phyloP scores from a whole-genome alignment of 177 flowering plant species.

The Vitis hybrid region DNA sequence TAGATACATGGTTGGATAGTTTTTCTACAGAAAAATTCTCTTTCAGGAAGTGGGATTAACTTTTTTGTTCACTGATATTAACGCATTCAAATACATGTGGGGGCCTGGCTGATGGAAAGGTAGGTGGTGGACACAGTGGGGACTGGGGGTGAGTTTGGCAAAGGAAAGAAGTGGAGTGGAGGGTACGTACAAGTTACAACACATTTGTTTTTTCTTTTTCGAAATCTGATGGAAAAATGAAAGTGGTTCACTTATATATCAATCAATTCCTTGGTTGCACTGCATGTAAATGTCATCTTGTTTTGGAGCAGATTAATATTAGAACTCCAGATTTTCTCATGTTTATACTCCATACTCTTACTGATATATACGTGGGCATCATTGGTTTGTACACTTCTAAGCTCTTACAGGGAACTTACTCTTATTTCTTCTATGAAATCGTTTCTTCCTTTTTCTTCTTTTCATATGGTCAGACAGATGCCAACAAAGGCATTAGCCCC shows the following conservation, averaged over 20 bases:
- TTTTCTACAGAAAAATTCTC: not conserved
- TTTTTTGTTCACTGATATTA: not conserved
- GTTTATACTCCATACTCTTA: not conserved
- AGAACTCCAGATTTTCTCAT: not conserved
- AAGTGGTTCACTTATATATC: no score
- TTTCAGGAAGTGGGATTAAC: not conserved
- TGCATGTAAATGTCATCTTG: no score
- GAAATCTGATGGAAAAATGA: no score
- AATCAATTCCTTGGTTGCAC: no score
- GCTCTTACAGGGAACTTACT: conserved; percentile 6
- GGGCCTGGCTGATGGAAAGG: not conserved
- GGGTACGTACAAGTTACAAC: not conserved
- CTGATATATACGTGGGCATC: not conserved
- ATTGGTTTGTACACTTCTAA: conserved; percentile 5
- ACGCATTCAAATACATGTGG: not conserved
- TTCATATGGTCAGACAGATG: not conserved
- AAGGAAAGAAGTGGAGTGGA: not conserved
- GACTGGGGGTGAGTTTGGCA: not conserved
- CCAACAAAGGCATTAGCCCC: not conserved
- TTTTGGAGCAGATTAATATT: not conserved
- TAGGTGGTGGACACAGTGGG: no score
- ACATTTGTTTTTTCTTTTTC: not conserved
- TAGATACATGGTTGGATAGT: not conserved
- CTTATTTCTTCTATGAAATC: not conserved
- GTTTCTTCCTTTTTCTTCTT: not conserved